Evolutionary conservation across 106 monocot genomes (phyloP).

Genomic region (Posidonia australis): DNA sequence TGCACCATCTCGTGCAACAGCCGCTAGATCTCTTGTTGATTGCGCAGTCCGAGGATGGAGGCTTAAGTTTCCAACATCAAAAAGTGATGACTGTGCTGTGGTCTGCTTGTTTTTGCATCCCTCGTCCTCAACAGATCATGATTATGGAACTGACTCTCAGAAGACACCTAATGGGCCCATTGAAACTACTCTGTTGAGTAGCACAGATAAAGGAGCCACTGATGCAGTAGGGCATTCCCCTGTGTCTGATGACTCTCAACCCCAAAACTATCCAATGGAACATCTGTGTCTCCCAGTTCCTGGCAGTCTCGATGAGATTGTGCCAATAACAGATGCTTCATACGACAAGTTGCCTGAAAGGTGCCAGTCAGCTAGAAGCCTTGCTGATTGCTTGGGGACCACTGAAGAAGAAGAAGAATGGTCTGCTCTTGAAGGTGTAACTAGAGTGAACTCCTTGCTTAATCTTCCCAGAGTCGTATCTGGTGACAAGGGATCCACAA

Average conservation of each 20-base stretch:
- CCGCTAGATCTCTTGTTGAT: conserved; percentile 75
- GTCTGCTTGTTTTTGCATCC: conserved; percentile 57
- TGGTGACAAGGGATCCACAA: conserved; percentile 33
- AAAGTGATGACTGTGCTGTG: conserved; percentile 76
- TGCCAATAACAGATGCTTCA: conserved; percentile 24
- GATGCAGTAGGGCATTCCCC: conserved; percentile 3
- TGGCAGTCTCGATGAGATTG: conserved; percentile 32
- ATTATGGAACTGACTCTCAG: conserved; percentile 2
- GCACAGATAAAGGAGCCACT: not conserved
- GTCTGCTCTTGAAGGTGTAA: conserved; percentile 83
- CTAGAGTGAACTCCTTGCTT: conserved; percentile 69
- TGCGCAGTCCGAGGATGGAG: conserved; percentile 64
- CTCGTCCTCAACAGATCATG: not conserved
- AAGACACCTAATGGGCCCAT: not conserved
- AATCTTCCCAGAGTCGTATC: conserved; percentile 62
- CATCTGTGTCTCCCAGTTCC: not conserved
- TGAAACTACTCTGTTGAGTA: not conserved
- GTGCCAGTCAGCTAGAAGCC: conserved; percentile 44
- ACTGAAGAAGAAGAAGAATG: conserved; percentile 85
- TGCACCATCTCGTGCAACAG: conserved; percentile 53
- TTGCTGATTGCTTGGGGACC: conserved; percentile 61
- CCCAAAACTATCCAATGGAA: not conserved
- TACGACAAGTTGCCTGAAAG: conserved; percentile 22
- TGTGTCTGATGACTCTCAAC: not conserved
- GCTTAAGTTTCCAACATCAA: conserved; percentile 69